A percentile compares a stretch with the other conserved stretches of the same genome.
phyloP scores from a whole-genome alignment of 2,329 filamentous ascomycete species.

The Polytolypa hystricis region DNA sequence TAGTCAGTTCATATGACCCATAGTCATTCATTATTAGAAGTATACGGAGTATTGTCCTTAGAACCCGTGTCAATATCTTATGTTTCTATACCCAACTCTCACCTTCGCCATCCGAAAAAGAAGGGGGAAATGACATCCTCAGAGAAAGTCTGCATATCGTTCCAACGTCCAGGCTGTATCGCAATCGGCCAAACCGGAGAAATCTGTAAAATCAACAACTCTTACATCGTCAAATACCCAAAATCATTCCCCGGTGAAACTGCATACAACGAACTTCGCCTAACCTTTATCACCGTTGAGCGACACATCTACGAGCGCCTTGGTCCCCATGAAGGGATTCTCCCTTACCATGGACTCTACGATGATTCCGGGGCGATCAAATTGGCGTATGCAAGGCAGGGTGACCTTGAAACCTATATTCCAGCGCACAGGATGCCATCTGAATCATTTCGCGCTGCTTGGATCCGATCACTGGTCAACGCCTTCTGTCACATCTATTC shows the following conservation, averaged over 20 bases:
- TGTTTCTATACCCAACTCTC: too few relatives aligned
- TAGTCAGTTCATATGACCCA: too few relatives aligned
- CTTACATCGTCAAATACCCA: constrained; percentile 9
- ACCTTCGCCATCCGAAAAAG: too few relatives aligned
- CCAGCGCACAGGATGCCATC: constrained; percentile 7
- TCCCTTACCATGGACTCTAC: constrained; percentile 9
- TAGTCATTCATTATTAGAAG: too few relatives aligned
- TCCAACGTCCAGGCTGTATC: constrained; percentile 8
- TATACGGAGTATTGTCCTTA: too few relatives aligned
- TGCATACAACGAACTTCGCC: constrained; percentile 7
- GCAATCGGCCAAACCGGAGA: constrained; percentile 8
- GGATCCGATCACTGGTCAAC: constrained; percentile 9
- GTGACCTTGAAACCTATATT: constrained; percentile 10
- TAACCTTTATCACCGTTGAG: constrained; percentile 6
- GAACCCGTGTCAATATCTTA: too few relatives aligned
- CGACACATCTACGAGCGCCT: constrained; percentile 13
- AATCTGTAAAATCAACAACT: constrained; percentile 7
- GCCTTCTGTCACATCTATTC: constrained; percentile 11
- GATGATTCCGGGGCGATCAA: constrained; percentile 10
- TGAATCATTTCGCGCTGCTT: constrained; percentile 5
- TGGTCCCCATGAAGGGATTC: constrained; percentile 11
- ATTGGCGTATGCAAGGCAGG: constrained; percentile 10
- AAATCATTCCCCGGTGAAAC: constrained; percentile 5
- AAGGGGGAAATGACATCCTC: too few relatives aligned
- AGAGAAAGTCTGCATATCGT: too few relatives aligned